A percentile compares a stretch with the other conserved stretches of the same genome.
Evolutionary conservation across 2,329 filamentous ascomycete species (phyloP).

Genomic region (Decorospora gaudefroyi): DNA sequence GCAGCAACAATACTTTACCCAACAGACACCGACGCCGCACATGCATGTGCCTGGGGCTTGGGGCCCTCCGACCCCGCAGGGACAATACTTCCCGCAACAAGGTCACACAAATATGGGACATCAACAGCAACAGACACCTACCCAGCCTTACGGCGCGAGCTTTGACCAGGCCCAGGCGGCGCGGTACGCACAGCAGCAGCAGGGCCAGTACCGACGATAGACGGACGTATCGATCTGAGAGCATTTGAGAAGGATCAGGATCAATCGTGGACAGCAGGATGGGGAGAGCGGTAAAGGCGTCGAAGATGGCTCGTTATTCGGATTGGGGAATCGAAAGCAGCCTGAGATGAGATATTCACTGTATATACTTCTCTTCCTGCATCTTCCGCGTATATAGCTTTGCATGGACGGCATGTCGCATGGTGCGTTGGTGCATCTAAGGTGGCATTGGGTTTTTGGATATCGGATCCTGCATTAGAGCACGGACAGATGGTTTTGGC

Average conservation of each 20-base stretch:
- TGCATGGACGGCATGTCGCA: too few species aligned
- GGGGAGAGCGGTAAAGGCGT: not conserved
- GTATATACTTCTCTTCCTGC: conserved; percentile 8
- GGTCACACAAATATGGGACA: conserved; percentile 30
- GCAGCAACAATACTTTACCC: conserved; percentile 38
- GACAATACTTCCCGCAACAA: conserved; percentile 28
- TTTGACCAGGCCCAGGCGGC: conserved; percentile 15
- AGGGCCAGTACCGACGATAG: conserved; percentile 10
- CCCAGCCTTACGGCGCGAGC: conserved; percentile 13
- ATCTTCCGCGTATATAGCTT: conserved; percentile 7
- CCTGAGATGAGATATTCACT: conserved; percentile 6
- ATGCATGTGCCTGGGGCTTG: conserved; percentile 38
- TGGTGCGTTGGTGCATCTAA: not conserved
- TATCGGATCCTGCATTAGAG: too few species aligned
- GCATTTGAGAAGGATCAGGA: not conserved
- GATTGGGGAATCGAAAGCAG: not conserved
- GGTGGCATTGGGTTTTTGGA: conserved; percentile 4
- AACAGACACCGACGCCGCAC: conserved; percentile 33
- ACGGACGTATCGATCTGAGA: not conserved
- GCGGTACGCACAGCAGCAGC: conserved; percentile 7
- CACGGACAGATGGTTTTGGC: too few species aligned
- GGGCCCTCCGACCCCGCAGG: conserved; percentile 25
- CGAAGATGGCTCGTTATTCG: not conserved
- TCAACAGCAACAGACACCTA: conserved; percentile 10
- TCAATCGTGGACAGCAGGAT: conserved; percentile 1